These are phyloP conservation scores for Magnusiomyces sp. DNA, from an alignment of 1,139 yeast genomes.

Conservation along the genomic window DNA sequence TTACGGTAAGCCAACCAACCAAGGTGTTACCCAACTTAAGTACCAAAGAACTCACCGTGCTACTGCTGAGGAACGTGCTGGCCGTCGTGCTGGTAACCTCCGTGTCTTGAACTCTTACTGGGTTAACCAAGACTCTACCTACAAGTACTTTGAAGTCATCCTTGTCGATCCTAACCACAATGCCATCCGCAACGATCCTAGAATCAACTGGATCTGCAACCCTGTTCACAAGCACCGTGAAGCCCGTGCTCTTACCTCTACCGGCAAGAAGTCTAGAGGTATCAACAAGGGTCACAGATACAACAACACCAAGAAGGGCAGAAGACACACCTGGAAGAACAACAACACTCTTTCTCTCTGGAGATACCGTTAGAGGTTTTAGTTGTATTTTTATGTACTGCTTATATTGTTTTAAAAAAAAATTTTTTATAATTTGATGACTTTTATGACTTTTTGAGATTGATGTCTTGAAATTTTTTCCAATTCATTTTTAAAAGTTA, in stretches of 20 bases:
- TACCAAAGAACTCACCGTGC: slow-evolving; percentile 98
- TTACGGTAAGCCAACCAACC: slow-evolving; percentile 99
- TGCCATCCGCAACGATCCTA: slow-evolving; percentile 98
- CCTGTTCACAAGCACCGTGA: slow-evolving; percentile 99
- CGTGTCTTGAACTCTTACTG: slow-evolving; percentile 99
- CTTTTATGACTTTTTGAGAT: too few species aligned
- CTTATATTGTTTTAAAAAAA: too few species aligned
- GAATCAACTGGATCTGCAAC: slow-evolving; percentile 99
- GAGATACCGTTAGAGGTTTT: slow-evolving; percentile 84
- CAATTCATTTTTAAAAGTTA: too few species aligned
- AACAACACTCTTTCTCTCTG: slow-evolving; percentile 98
- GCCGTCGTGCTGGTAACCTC: slow-evolving; percentile 97
- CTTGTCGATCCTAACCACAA: slow-evolving; percentile 96
- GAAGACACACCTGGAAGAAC: slow-evolving; percentile 99
- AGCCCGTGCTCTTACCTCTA: slow-evolving; percentile 96
- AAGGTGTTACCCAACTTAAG: slow-evolving; percentile 98
- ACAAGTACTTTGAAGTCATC: slow-evolving; percentile 98
- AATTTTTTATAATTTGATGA: too few species aligned
- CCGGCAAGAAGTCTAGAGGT: slow-evolving; percentile 99
- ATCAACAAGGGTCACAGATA: slow-evolving; percentile 99
- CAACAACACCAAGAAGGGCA: slow-evolving; percentile 96
- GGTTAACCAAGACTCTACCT: slow-evolving; percentile 98
- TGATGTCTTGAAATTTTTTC: too few species aligned
- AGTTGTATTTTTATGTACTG: slow-evolving; percentile 5
- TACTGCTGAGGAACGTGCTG: slow-evolving; percentile 99